Conservation (phyloP, 108 stramenopile genomes). For the Skeletonema menzelii region DNA sequence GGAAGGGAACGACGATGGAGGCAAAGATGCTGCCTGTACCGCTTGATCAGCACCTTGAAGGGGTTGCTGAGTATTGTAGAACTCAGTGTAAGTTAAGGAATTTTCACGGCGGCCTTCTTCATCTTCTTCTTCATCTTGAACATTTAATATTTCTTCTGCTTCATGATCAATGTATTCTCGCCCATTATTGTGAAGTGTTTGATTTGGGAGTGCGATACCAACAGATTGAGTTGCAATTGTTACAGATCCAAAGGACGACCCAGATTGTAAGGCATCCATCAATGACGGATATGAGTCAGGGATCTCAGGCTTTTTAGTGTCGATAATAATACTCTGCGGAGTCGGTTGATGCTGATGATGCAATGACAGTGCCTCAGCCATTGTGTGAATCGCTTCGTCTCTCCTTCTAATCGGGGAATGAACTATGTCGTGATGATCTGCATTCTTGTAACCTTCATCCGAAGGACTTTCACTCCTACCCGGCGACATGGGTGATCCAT, state of each 20-base stretch:
- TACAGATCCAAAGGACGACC: background rate
- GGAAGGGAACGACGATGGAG: background rate
- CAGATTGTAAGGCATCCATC: background rate
- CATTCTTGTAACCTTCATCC: background rate
- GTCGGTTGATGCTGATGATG: background rate
- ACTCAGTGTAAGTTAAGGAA: background rate
- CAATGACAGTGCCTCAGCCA: background rate
- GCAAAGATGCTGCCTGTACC: background rate
- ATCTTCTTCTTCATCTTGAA: background rate
- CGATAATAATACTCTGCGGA: background rate
- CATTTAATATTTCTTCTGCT: background rate
- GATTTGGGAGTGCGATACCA: background rate
- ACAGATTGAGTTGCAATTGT: background rate
- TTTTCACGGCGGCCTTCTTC: background rate
- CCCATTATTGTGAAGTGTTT: background rate
- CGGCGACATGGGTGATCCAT: conserved; percentile 10
- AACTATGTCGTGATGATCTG: background rate
- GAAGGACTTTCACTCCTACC: background rate
- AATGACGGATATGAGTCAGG: background rate
- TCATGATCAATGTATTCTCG: background rate
- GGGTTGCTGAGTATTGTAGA: background rate
- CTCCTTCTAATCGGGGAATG: background rate
- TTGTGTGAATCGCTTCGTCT: background rate
- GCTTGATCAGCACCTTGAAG: background rate
- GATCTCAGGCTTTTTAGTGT: background rate